Evolutionary conservation across 2,329 filamentous ascomycete genomes (phyloP).

Genomic region (Aureobasidium sp.): DNA sequence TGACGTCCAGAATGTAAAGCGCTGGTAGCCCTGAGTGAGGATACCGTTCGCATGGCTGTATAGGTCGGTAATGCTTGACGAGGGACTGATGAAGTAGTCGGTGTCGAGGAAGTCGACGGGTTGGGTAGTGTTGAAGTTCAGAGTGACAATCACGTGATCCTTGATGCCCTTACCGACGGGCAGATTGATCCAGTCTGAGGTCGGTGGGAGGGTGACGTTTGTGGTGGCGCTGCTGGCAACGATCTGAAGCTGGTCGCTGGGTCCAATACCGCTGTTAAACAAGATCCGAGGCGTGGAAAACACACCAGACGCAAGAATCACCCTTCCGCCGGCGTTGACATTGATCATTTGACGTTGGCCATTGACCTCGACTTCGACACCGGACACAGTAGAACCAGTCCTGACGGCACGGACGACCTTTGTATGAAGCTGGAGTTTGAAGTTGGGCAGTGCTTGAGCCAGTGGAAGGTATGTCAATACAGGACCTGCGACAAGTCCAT

Average conservation of each 20-base stretch:
- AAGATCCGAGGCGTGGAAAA: slow-evolving; percentile 26
- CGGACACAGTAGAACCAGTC: slow-evolving; percentile 33
- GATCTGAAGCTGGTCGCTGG: neutral
- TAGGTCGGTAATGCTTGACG: neutral
- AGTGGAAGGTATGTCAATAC: slow-evolving; percentile 45
- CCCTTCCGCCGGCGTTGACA: slow-evolving; percentile 26
- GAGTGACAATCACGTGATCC: slow-evolving; percentile 16
- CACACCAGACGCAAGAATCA: slow-evolving; percentile 34
- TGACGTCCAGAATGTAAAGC: slow-evolving; percentile 47
- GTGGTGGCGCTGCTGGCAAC: slow-evolving; percentile 19
- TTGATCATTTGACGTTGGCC: slow-evolving; percentile 27
- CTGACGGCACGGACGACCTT: slow-evolving; percentile 42
- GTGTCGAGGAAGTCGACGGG: slow-evolving; percentile 33
- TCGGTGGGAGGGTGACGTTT: slow-evolving; percentile 21
- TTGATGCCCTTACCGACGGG: slow-evolving; percentile 27
- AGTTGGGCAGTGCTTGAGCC: slow-evolving; percentile 37
- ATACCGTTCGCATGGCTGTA: neutral
- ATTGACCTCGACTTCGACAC: slow-evolving; percentile 29
- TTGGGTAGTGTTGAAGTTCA: slow-evolving; percentile 30
- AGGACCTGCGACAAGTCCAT: slow-evolving; percentile 45
- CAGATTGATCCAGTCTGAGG: slow-evolving; percentile 23
- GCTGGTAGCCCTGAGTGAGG: slow-evolving; percentile 38
- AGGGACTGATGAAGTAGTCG: neutral
- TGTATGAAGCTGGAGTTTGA: slow-evolving; percentile 39
- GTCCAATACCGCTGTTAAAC: slow-evolving; percentile 35